phyloP scores from a whole-genome alignment of 2,329 filamentous ascomycete species.

The Fusarium coicis region DNA sequence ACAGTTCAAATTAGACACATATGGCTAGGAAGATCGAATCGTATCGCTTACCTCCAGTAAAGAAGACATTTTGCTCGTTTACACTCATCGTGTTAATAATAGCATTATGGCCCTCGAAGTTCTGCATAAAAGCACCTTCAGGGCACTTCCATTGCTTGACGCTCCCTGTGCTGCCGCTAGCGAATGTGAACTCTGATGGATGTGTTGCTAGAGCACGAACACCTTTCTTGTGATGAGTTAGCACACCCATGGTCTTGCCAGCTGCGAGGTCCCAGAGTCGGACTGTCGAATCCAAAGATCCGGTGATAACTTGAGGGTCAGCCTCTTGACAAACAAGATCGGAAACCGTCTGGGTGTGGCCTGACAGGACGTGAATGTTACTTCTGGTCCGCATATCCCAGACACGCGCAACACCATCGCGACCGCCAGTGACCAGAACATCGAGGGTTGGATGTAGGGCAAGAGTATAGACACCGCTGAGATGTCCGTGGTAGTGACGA shows the following conservation, averaged over 20 bases:
- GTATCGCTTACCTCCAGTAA: conserved; percentile 74
- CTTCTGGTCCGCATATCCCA: conserved; percentile 99
- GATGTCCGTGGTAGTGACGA: conserved; percentile 94
- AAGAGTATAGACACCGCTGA: conserved; percentile 94
- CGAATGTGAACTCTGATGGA: conserved; percentile 95
- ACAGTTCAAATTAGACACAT: conserved; percentile 13
- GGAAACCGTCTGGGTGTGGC: conserved; percentile 90
- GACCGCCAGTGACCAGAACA: conserved; percentile 91
- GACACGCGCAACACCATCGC: conserved; percentile 92
- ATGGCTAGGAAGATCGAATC: too few species aligned
- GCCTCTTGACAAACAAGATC: conserved; percentile 94
- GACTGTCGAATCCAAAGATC: conserved; percentile 91
- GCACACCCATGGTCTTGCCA: conserved; percentile 93
- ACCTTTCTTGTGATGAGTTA: conserved; percentile 99
- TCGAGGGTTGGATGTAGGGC: conserved; percentile 94
- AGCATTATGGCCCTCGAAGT: conserved; percentile 95
- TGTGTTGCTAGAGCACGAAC: conserved; percentile 87
- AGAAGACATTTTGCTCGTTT: conserved; percentile 94
- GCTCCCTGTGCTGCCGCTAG: conserved; percentile 87
- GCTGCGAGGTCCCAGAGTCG: conserved; percentile 96
- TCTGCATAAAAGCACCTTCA: conserved; percentile 98
- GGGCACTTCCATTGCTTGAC: conserved; percentile 99
- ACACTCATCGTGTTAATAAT: conserved; percentile 95
- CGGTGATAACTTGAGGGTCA: conserved; percentile 93
- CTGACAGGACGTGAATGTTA: conserved; percentile 92